Percentiles rank a stretch among this genome's conserved stretches.
Conservation (phyloP, 345 rosid genomes). For the Raphanus raphanistrum region DNA sequence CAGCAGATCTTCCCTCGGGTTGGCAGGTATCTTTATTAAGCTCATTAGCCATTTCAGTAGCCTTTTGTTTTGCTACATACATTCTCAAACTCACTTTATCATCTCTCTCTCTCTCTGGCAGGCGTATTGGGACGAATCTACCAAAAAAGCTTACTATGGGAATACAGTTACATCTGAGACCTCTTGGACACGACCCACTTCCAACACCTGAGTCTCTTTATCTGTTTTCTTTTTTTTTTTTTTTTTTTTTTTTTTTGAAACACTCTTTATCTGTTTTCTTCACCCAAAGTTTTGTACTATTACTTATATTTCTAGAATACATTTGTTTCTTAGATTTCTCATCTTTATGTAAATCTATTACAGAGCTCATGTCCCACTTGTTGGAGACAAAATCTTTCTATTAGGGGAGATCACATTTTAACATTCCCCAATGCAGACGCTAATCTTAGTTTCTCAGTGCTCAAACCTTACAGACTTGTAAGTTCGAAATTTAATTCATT, state of each 20-base stretch:
- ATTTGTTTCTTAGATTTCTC: slow-evolving; percentile 3
- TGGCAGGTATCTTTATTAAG: slow-evolving; percentile 63
- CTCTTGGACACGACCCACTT: slow-evolving; percentile 40
- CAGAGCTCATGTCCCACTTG: slow-evolving; percentile 2
- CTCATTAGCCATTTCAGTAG: neutral
- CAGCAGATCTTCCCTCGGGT: slow-evolving; percentile 65
- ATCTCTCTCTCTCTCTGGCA: slow-evolving; percentile 18
- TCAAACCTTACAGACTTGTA: neutral
- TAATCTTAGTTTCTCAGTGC: neutral
- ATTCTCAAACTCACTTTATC: neutral
- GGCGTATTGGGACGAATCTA: slow-evolving; percentile 46
- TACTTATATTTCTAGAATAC: neutral
- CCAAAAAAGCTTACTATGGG: slow-evolving; percentile 39
- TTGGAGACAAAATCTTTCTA: neutral
- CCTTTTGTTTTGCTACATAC: slow-evolving; percentile 16
- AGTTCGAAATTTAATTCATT: too few species aligned
- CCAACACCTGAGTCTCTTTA: neutral
- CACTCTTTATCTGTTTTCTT: neutral
- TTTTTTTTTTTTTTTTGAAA: too few species aligned
- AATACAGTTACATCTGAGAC: slow-evolving; percentile 38
- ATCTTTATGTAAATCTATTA: slow-evolving; percentile 16
- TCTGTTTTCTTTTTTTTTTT: too few species aligned
- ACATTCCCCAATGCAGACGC: neutral
- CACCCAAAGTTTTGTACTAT: neutral
- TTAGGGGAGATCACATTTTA: neutral